Evolutionary conservation across 208 protist genomes (phyloP).

Genomic region (Acanthamoeba sp.): DNA sequence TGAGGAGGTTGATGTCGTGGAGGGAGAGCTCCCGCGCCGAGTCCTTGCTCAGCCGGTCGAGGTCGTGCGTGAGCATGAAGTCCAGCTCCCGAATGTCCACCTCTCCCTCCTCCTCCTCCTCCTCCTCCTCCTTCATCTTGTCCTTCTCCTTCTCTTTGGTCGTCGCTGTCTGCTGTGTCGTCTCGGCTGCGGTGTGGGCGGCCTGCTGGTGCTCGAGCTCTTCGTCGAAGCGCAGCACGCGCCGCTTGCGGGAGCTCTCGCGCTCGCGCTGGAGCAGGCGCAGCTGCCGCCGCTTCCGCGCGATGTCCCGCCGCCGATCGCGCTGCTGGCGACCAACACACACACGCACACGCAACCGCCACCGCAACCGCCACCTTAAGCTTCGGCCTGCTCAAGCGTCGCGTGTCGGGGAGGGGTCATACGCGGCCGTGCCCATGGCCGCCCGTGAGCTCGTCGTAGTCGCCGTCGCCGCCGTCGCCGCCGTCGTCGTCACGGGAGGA

Average conservation of each 20-base stretch:
- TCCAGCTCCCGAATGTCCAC: slow-evolving; percentile 55
- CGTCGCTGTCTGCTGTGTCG: not conserved
- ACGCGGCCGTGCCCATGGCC: no score
- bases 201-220: slow-evolving; percentile 10
- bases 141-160: not conserved
- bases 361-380: not conserved
- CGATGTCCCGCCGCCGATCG: not conserved
- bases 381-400: no score
- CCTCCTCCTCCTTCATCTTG: not conserved
- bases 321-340: not conserved
- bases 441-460: no score
- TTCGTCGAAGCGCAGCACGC: slow-evolving; percentile 65
- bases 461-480: not conserved
- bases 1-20: slow-evolving; percentile 76
- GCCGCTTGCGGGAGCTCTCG: slow-evolving; percentile 11
- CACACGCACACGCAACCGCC: not conserved
- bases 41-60: slow-evolving; percentile 33
- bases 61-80: slow-evolving; percentile 61
- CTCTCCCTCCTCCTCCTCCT: not conserved
- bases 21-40: slow-evolving; percentile 50
- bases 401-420: no score
- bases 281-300: not conserved
- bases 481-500: not conserved
- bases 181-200: not conserved
- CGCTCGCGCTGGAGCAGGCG: slow-evolving; percentile 36